Evolutionary conservation across 805 yeast genomes (phyloP), one percentile per base, ranked within the genome.

Genomic region (Cyberlindnera japonica): DNA sequence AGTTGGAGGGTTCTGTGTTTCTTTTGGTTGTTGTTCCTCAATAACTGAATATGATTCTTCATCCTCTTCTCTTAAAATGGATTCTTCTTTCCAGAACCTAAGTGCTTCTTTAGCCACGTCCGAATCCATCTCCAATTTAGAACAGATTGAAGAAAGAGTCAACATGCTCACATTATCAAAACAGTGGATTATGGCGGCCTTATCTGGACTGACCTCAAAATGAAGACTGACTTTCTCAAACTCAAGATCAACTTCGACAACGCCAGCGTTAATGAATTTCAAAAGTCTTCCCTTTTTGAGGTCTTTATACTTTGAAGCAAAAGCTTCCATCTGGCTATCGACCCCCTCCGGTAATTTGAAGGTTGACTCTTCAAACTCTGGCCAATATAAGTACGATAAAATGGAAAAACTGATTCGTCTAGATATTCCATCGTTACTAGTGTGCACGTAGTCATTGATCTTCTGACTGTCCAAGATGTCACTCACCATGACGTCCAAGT

Each of bases 371-470:
- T 53, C 44, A 7, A 50, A 48, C 19, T 58, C 55, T 1, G 90
- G 87, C 99, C 99, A 91, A 57, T 80, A 91, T 15, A 84, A 59
- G 45, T 83, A 77, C 1, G 96, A 88, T 10, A 91, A 63, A 15
- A 88, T 69, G 3, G 82, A 69, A 0, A 86, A 75, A 38, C 75
- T 77, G 23, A 81, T 64, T 2, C 45, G 44, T 5, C 50, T 42
- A 12, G 61, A 48, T 34, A 54, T 38, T 20, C 47, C 31, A 16
- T 37, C 13, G 38, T 58, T 45, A 28, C 41, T 19, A 0, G 28
- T 22, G 38, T 67, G 71, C 14, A 76, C 62, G 6, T 53, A 42
- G 4, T 44, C 41, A 48, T 79, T 77, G 8, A 77, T 58, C 3
- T 53, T 50, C 39, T 69, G 64, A 50, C 95, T 82, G 20, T 75